Evolutionary conservation across 345 rosid species (phyloP), one percentile per base, ranked within the genome.

Genomic region (Anastatica hierochuntica): DNA sequence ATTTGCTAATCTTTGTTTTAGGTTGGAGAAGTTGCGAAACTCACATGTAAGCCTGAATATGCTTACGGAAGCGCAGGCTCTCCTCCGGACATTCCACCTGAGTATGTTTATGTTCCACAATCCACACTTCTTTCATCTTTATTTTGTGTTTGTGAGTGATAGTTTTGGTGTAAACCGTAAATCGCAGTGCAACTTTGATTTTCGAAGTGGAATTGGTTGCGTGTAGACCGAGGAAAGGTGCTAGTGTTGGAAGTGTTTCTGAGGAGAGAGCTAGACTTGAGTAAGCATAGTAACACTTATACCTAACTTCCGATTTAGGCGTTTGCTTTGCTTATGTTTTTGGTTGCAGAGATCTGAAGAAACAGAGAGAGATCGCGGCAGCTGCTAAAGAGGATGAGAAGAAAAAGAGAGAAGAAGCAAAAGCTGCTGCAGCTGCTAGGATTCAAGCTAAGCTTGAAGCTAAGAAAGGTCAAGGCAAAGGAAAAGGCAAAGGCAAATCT

Each of bases 11-110:
- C 33, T 14, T 20, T 24, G 40, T 43, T 34, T 27, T 73, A 92
- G 97, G 97, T 85, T 33, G 98, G 98, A 27, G 98, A 92, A 74
- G 78, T 92, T 71, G 98, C 98, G 3, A 85, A 81, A 67, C 62
- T 88, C 67, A 83, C 79, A 38, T 88, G 97, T 79, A 88, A 81
- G 73, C 88, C 98, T 21, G 97, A 92, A 29, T 88, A 88, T 71
- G 97, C 94, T 23, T 92, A 92, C 52, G 90, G 98, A 27, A 72
- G 77, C 52, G 77, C 79, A 15, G 98, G 97, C 20, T 88, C 96
- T 63, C 87, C 90, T 20, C 95, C 97, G 0, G 95, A 88, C 47
- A 80, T 92, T 58, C 98, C 95, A 54, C 79, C 98, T 2, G 59
- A 77, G 98, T 92, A 83, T 56, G 70, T 50, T n/a, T 23, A 23